phyloP scores from a whole-genome alignment of 2,329 filamentous ascomycete genomes.

The Cytospora paraplurivora region DNA sequence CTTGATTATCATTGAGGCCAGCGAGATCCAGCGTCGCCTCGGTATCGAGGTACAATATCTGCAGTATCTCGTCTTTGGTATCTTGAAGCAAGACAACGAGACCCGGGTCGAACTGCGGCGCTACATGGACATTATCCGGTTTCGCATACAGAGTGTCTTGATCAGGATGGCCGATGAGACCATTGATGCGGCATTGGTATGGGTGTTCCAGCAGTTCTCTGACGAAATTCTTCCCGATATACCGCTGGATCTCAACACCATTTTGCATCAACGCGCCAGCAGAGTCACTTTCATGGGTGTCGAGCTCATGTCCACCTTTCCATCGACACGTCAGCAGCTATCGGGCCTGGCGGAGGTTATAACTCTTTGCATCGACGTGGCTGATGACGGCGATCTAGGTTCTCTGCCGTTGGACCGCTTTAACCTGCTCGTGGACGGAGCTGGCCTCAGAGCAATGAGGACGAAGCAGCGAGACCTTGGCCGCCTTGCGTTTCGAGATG shows the following conservation, averaged over 20 bases:
- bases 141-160: neutral
- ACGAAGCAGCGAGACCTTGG: neutral
- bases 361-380: neutral
- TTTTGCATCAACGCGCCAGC: neutral
- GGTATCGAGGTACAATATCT: neutral
- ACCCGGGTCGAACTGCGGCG: neutral
- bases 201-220: neutral
- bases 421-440: neutral
- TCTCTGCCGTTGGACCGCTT: neutral
- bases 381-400: neutral
- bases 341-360: neutral
- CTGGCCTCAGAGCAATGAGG: neutral
- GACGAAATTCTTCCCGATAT: neutral
- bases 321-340: neutral
- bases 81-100: neutral
- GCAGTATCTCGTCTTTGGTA: neutral
- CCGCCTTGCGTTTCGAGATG: neutral
- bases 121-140: neutral
- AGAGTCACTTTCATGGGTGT: neutral
- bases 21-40: neutral
- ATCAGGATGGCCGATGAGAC: neutral
- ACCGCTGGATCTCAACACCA: neutral
- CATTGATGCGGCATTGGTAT: neutral
- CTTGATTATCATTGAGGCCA: neutral
- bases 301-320: neutral